Conservation (phyloP, 1,284 basidiomycete species). For the Irpex sp. region DNA sequence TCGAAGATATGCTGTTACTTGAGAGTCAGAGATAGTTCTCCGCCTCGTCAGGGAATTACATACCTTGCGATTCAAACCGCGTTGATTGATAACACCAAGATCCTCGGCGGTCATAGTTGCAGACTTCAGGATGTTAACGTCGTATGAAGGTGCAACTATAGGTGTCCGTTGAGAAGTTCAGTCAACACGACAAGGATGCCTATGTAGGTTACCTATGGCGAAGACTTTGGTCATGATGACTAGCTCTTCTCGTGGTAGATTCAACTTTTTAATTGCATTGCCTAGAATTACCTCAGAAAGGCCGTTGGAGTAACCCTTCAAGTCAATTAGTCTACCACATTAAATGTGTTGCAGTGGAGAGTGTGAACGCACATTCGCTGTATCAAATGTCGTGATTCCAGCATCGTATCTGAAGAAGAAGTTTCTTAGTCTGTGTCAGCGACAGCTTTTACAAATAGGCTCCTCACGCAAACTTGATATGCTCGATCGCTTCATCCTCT, state of each 20-base stretch:
- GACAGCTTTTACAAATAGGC: no score
- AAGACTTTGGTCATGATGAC: slow-evolving; percentile 55
- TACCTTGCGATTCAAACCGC: slow-evolving; percentile 33
- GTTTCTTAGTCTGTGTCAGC: no score
- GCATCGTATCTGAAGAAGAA: slow-evolving; percentile 6
- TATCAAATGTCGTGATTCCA: slow-evolving; percentile 53
- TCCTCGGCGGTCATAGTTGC: slow-evolving; percentile 19
- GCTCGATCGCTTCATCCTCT: slow-evolving; percentile 35
- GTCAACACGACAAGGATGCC: no score
- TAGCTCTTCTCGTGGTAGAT: slow-evolving; percentile 52
- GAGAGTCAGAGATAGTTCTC: no score
- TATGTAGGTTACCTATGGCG: background rate
- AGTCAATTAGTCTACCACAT: no score
- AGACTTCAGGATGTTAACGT: slow-evolving; percentile 26
- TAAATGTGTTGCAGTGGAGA: no score
- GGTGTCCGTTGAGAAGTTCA: no score
- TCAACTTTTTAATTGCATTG: slow-evolving; percentile 52
- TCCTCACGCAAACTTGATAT: slow-evolving; percentile 35
- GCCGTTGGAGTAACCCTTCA: slow-evolving; percentile 34
- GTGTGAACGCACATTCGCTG: slow-evolving; percentile 36
- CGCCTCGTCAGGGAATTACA: no score
- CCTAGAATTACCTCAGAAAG: slow-evolving; percentile 53
- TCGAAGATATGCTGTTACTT: slow-evolving; percentile 37
- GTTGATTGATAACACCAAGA: slow-evolving; percentile 33
- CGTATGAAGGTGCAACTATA: slow-evolving; percentile 33